phyloP scores from a whole-genome alignment of 2,329 filamentous ascomycete species.

The Anisogramma anomala region DNA sequence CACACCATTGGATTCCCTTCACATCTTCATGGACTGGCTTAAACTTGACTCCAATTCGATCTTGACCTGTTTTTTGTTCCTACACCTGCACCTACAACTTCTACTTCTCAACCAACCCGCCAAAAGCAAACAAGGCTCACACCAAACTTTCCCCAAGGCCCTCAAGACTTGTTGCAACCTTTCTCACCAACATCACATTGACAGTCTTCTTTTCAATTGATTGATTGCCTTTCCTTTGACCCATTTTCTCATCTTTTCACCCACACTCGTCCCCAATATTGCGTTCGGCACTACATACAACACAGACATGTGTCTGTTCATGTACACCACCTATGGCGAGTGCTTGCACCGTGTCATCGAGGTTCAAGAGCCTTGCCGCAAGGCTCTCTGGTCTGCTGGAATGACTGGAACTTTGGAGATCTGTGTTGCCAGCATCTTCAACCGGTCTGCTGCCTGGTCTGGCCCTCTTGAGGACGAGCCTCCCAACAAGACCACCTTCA shows the following conservation, averaged over 20 bases:
- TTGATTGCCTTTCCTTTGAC: background rate
- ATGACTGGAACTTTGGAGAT: slow-evolving; percentile 4
- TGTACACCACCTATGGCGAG: slow-evolving; percentile 7
- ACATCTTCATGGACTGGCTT: background rate
- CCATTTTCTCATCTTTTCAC: background rate
- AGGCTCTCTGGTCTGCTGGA: slow-evolving; percentile 7
- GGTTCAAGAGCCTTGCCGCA: slow-evolving; percentile 1
- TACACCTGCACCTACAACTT: background rate
- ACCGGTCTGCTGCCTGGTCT: slow-evolving; percentile 1
- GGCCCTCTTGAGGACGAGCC: slow-evolving; percentile 7
- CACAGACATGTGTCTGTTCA: slow-evolving; percentile 11
- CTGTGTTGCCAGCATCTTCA: slow-evolving; percentile 7
- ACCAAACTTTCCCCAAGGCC: no score
- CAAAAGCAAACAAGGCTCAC: no score
- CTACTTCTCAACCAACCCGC: background rate
- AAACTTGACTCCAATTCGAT: no score
- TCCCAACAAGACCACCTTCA: background rate
- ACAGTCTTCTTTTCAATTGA: background rate
- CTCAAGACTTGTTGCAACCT: background rate
- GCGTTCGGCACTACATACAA: background rate
- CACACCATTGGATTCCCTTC: background rate
- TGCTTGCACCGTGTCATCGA: slow-evolving; percentile 12
- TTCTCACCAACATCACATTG: no score
- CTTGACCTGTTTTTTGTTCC: no score
- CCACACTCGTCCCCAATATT: background rate